Percentiles rank a stretch among this genome's conserved stretches.
Evolutionary conservation across 306 rosid genomes (phyloP).

Genomic region (Coriaria nepalensis): DNA sequence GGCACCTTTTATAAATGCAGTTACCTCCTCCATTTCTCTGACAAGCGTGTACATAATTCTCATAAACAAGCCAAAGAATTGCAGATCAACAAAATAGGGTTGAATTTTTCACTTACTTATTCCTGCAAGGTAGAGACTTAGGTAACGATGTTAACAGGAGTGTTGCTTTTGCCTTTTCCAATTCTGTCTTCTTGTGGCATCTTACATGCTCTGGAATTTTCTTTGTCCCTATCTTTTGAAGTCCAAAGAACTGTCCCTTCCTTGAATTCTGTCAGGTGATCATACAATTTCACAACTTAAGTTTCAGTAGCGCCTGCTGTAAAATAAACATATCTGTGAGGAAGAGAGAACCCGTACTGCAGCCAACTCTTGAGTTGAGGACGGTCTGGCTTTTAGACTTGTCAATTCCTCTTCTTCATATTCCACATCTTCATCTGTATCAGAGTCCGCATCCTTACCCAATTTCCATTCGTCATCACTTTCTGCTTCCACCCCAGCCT

Average conservation of each 20-base stretch:
- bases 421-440: slow-evolving; percentile 58
- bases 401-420: slow-evolving; percentile 47
- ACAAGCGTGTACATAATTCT: slow-evolving; percentile 14
- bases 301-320: slow-evolving; percentile 16
- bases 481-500: slow-evolving; percentile 52
- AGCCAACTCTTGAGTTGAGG: slow-evolving; percentile 41
- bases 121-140: slow-evolving; percentile 78
- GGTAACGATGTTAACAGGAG: slow-evolving; percentile 78
- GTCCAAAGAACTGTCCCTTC: slow-evolving; percentile 69
- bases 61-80: slow-evolving; percentile 11
- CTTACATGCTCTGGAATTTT: slow-evolving; percentile 67
- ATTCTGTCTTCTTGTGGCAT: slow-evolving; percentile 76
- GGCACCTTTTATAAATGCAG: slow-evolving; percentile 68
- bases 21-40: slow-evolving; percentile 83
- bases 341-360: slow-evolving; percentile 49
- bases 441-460: slow-evolving; percentile 40
- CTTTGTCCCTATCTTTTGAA: slow-evolving; percentile 76
- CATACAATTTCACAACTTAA: background rate
- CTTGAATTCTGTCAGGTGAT: slow-evolving; percentile 46
- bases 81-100: slow-evolving; percentile 10
- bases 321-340: slow-evolving; percentile 11
- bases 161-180: slow-evolving; percentile 85
- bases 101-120: slow-evolving; percentile 45
- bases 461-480: slow-evolving; percentile 66
- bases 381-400: slow-evolving; percentile 23